A percentile compares a stretch with the other conserved stretches of the same genome.
These are phyloP conservation scores for Colletotrichum sp. DNA, from an alignment of 2,329 filamentous ascomycete species.

Conservation along the genomic window DNA sequence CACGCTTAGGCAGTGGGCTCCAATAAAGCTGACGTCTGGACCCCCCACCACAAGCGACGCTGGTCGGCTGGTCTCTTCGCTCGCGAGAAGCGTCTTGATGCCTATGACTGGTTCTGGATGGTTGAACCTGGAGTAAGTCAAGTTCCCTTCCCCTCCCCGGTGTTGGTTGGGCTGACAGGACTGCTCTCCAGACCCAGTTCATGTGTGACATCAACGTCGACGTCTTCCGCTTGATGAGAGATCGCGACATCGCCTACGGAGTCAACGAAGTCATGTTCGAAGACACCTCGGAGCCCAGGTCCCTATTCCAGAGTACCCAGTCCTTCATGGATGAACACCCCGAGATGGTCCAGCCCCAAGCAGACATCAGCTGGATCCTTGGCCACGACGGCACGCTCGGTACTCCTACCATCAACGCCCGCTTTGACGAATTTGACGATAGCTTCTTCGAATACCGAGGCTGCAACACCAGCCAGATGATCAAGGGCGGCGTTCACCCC, in stretches of 20 bases:
- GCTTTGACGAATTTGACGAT: neutral
- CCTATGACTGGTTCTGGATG: slow-evolving; percentile 66
- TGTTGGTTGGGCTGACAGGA: slow-evolving; percentile 1
- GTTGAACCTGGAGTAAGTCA: slow-evolving; percentile 62
- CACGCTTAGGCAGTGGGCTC: slow-evolving; percentile 69
- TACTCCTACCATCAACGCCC: neutral
- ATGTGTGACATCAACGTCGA: slow-evolving; percentile 76
- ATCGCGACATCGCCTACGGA: slow-evolving; percentile 81
- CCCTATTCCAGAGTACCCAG: slow-evolving; percentile 50
- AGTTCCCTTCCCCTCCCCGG: neutral
- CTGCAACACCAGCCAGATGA: neutral
- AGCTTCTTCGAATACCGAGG: neutral
- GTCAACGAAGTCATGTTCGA: slow-evolving; percentile 58
- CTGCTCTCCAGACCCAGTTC: slow-evolving; percentile 52
- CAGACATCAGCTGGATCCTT: slow-evolving; percentile 54
- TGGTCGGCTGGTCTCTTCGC: slow-evolving; percentile 89
- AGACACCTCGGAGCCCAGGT: slow-evolving; percentile 45
- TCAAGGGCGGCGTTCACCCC: slow-evolving; percentile 25
- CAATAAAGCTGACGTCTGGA: slow-evolving; percentile 62
- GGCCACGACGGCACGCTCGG: slow-evolving; percentile 23
- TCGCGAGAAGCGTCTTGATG: slow-evolving; percentile 71
- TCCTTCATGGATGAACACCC: slow-evolving; percentile 50
- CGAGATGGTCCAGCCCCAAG: slow-evolving; percentile 50
- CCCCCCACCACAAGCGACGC: slow-evolving; percentile 77
- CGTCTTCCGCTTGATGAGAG: slow-evolving; percentile 84